Evolutionary conservation across 1,139 yeast species (phyloP), one percentile per base, ranked within the genome.

Genomic region (Meyerozyma guilliermondii): DNA sequence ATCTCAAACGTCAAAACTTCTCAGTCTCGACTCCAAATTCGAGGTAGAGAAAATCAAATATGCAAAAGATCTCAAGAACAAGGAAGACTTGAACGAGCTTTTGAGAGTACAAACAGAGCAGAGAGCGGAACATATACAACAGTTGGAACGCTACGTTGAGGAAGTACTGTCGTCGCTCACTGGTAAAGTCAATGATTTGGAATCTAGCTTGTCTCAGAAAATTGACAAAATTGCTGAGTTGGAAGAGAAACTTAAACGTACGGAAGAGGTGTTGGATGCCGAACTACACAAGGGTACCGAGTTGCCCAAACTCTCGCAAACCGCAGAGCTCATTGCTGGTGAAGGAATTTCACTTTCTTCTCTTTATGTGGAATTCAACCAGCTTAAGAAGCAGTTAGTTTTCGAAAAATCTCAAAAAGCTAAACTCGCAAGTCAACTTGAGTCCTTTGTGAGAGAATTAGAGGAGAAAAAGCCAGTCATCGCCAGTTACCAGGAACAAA

Each of bases 381-480:
- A 77, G 45, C 63, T 88, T 43, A 83, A 81, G 60, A 83, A 79
- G 49, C 83, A 85, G 51, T 65, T 88, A 37, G 75, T 80, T 6
- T 74, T 81, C 44, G 96, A 88, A 57, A 77, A 80, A 51, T 74
- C 82, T 27, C 83, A 86, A 45, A 89, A 87, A 54, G 82, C 80
- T 45, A 75, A 78, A 44, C 70, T 91, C 44, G 85, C 91, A 45
- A 62, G 68, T 30, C 92, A 88, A 60, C 69, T 91, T 48, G 83
- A 84, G 51, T 68, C 75, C 0, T 83, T 91, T 52, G 78, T 89
- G 29, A 71, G 69, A 27, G 97, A 91, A 58, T 69, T 92, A 50
- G 95, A 89, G 56, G 74, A 79, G 22, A 83, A 86, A 53, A 83
- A 88, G 43, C 98, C 98, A 0, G 70, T 83, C 1, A 74, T 91